Conservation (phyloP, 2,329 filamentous ascomycete genomes). For the Atkinsonella hypoxylon region DNA sequence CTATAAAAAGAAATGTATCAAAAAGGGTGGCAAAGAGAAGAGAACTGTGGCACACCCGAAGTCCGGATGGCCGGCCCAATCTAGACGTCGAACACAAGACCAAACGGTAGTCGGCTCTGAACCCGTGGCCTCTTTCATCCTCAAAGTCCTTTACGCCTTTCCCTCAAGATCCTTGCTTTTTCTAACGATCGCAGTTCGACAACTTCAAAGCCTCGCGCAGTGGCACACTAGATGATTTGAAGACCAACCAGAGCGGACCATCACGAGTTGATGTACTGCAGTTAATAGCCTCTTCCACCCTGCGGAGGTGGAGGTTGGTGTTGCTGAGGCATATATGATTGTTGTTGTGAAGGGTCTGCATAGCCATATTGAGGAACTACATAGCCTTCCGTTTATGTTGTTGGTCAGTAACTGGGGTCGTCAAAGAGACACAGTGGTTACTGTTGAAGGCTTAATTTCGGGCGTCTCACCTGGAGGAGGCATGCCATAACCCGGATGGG, state of each 20-base stretch:
- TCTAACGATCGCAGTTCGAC: conserved; percentile 1
- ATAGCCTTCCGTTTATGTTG: conserved; percentile 19
- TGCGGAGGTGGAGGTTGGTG: conserved; percentile 11
- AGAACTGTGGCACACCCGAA: not conserved
- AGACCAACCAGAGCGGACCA: not conserved
- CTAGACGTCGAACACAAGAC: not conserved
- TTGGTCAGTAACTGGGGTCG: conserved; percentile 8
- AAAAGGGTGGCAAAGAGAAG: not conserved
- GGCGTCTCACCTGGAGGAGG: conserved; percentile 28
- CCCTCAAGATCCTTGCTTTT: not conserved
- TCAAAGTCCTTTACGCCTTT: not conserved
- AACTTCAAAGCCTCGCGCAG: not conserved
- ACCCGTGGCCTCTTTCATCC: not conserved
- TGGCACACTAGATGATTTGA: not conserved
- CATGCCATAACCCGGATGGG: conserved; percentile 23
- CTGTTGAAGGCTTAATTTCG: not conserved
- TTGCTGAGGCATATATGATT: conserved; percentile 5
- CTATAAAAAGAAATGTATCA: not conserved
- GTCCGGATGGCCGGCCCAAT: conserved; percentile 5
- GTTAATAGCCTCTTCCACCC: conserved; percentile 14
- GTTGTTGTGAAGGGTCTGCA: conserved; percentile 14
- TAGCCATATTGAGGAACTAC: conserved; percentile 33
- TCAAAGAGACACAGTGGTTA: not conserved
- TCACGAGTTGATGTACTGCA: not conserved
- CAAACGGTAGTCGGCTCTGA: not conserved